These are phyloP conservation scores for Kondoa malvinella DNA, from an alignment of 768 basidiomycete species.

Conservation along the genomic window DNA sequence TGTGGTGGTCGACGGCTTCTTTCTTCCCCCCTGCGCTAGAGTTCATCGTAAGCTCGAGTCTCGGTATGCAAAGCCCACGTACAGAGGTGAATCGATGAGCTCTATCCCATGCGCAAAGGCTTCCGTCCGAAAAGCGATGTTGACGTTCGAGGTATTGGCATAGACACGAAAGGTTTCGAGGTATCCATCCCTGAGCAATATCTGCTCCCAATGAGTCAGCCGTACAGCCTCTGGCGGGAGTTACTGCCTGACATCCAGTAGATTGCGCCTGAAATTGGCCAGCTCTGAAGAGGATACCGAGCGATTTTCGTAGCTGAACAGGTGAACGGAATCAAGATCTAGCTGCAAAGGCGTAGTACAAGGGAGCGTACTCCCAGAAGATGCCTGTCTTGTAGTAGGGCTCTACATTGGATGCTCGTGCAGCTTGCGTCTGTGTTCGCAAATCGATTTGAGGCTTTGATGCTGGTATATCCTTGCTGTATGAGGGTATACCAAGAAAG, in stretches of 20 bases:
- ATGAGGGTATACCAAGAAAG: no score
- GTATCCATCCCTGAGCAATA: background rate
- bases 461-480: no score
- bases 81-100: background rate
- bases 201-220: background rate
- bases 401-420: background rate
- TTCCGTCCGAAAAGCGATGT: background rate
- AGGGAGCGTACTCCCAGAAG: background rate
- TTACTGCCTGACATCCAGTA: background rate
- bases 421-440: no score
- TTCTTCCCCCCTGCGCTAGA: background rate
- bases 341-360: no score
- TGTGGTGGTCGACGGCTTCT: background rate
- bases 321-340: no score
- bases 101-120: background rate
- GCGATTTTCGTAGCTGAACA: background rate
- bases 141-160: background rate
- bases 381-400: background rate
- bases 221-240: background rate
- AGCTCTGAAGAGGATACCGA: background rate
- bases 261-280: background rate
- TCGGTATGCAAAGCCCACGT: background rate
- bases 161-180: background rate
- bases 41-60: no score
- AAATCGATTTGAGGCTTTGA: no score